Conservation (phyloP, 2,329 filamentous ascomycete genomes). For the Cladosporium sp. region DNA sequence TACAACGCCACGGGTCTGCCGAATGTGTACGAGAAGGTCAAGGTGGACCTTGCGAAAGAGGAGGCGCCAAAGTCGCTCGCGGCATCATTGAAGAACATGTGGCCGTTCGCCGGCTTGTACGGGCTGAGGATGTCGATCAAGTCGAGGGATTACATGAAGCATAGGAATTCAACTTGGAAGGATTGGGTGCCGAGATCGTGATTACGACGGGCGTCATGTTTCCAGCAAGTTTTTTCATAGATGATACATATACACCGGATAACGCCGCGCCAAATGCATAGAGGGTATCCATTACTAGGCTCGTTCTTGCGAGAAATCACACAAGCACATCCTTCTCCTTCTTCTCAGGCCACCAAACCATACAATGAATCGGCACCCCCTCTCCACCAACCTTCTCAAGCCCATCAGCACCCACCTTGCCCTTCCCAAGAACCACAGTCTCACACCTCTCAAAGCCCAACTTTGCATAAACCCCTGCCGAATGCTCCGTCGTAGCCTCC, state of each 20-base stretch:
- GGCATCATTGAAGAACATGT: slow-evolving; percentile 19
- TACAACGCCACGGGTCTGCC: slow-evolving; percentile 64
- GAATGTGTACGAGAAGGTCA: slow-evolving; percentile 70
- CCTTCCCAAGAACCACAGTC: slow-evolving; percentile 25
- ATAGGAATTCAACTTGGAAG: slow-evolving; percentile 28
- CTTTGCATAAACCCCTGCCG: slow-evolving; percentile 26
- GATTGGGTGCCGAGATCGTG: slow-evolving; percentile 25
- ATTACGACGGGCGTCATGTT: neutral
- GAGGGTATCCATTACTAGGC: neutral
- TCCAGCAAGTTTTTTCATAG: neutral
- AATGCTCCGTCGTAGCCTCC: slow-evolving; percentile 30
- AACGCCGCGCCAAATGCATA: neutral
- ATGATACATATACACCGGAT: neutral
- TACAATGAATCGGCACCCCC: slow-evolving; percentile 28
- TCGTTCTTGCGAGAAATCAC: neutral
- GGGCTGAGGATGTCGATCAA: slow-evolving; percentile 27
- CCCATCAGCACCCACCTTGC: slow-evolving; percentile 24
- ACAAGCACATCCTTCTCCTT: neutral
- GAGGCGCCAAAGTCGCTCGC: neutral
- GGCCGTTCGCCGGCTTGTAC: slow-evolving; percentile 27
- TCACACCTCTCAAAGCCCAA: slow-evolving; percentile 28
- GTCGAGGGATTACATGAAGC: slow-evolving; percentile 27
- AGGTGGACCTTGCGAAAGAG: slow-evolving; percentile 44
- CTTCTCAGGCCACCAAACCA: slow-evolving; percentile 29
- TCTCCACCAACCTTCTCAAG: slow-evolving; percentile 24